Conservation (phyloP, 768 basidiomycete species). For the Naganishia vaughanmartiniae region DNA sequence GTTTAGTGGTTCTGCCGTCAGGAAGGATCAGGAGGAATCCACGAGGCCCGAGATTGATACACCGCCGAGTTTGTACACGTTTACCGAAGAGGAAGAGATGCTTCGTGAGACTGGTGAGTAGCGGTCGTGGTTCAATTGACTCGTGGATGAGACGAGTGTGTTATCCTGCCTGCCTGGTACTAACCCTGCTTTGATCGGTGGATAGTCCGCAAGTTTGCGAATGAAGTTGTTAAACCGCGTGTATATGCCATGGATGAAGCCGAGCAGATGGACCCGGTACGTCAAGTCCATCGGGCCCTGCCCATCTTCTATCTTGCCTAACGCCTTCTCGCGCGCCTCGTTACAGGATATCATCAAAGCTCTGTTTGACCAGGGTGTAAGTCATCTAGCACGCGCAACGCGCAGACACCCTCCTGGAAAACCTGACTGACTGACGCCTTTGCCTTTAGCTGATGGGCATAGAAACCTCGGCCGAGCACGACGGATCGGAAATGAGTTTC, state of each 20-base stretch:
- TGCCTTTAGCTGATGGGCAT: constrained; percentile 80
- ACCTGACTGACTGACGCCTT: no score
- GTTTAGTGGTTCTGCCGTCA: background rate
- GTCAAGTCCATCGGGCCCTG: background rate
- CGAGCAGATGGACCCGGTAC: constrained; percentile 81
- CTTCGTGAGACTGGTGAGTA: constrained; percentile 79
- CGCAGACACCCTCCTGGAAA: no score
- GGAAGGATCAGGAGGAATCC: constrained; percentile 10
- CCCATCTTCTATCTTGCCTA: background rate
- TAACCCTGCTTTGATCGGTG: background rate
- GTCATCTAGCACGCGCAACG: constrained; percentile 53
- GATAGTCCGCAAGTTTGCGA: constrained; percentile 79
- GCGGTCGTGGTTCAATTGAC: no score
- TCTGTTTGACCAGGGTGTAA: constrained; percentile 80
- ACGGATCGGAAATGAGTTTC: constrained; percentile 86
- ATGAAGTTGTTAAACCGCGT: constrained; percentile 82
- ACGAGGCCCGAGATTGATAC: constrained; percentile 32
- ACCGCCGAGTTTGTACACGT: constrained; percentile 60
- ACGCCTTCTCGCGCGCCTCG: no score
- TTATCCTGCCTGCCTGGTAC: background rate
- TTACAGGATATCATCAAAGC: constrained; percentile 65
- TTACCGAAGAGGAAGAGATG: constrained; percentile 93
- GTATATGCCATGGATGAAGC: constrained; percentile 98
- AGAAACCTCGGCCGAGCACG: constrained; percentile 77
- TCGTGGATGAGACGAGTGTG: background rate